phyloP scores from a whole-genome alignment of 768 basidiomycete species.

The Lactarius trivialis region DNA sequence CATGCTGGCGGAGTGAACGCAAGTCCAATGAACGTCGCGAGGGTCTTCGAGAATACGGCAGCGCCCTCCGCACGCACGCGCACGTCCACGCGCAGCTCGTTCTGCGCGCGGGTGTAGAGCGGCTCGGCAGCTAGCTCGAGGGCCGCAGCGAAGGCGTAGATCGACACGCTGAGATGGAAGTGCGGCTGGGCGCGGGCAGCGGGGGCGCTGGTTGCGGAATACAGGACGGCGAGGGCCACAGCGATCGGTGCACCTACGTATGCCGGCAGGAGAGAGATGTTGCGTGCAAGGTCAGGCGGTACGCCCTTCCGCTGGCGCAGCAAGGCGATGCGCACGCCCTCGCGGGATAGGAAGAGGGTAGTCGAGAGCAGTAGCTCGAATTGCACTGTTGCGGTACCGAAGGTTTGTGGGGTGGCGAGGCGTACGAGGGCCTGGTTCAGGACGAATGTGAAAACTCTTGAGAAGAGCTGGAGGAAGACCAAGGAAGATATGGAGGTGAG shows the following conservation, averaged over 20 bases:
- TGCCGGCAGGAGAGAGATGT: slow-evolving; percentile 60
- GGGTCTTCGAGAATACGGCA: slow-evolving; percentile 68
- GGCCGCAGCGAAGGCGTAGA: slow-evolving; percentile 72
- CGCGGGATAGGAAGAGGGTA: slow-evolving; percentile 87
- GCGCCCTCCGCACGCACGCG: slow-evolving; percentile 83
- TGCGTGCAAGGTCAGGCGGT: slow-evolving; percentile 30
- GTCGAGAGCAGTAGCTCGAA: slow-evolving; percentile 89
- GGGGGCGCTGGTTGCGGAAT: slow-evolving; percentile 45
- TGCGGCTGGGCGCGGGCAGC: slow-evolving; percentile 55
- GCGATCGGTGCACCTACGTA: slow-evolving; percentile 64
- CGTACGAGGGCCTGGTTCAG: slow-evolving; percentile 87
- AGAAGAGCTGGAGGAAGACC: slow-evolving; percentile 79
- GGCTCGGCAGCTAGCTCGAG: slow-evolving; percentile 81
- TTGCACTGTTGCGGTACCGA: slow-evolving; percentile 88
- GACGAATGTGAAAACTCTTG: slow-evolving; percentile 77
- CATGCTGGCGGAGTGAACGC: slow-evolving; percentile 37
- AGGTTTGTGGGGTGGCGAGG: slow-evolving; percentile 75
- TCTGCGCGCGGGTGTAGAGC: slow-evolving; percentile 37
- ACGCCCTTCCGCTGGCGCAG: slow-evolving; percentile 43
- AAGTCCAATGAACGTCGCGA: slow-evolving; percentile 64
- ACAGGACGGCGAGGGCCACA: slow-evolving; percentile 43
- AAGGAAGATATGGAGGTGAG: slow-evolving; percentile 54
- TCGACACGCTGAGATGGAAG: slow-evolving; percentile 53
- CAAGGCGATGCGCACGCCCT: slow-evolving; percentile 84
- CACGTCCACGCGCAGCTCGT: slow-evolving; percentile 61